phyloP scores from a whole-genome alignment of 441 rosid genomes.

The Jatropha multifida region DNA sequence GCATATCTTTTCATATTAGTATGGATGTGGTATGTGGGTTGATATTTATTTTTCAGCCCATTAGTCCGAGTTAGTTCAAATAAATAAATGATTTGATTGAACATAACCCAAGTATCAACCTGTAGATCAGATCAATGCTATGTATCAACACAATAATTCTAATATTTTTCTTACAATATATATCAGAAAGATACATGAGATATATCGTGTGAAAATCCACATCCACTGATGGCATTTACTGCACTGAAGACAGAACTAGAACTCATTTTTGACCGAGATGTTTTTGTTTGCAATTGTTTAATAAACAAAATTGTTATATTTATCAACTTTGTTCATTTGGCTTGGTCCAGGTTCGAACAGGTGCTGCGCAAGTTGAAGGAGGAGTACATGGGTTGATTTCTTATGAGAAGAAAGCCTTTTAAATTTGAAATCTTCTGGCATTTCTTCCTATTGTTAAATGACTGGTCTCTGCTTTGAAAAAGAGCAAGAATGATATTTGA shows the following conservation, averaged over 20 bases:
- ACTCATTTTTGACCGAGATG: not conserved
- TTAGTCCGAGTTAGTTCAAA: not conserved
- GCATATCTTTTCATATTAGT: not conserved
- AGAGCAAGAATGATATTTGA: no score
- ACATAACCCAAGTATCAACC: not conserved
- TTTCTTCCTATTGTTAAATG: no score
- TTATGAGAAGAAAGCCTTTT: constrained; percentile 69
- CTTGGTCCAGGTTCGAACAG: constrained; percentile 55
- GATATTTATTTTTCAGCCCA: not conserved
- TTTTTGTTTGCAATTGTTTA: not conserved
- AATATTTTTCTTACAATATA: no score
- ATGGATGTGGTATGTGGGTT: not conserved
- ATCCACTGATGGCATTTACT: not conserved
- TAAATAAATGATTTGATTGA: not conserved
- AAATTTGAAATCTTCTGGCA: not conserved
- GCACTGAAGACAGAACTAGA: not conserved
- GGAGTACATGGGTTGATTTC: constrained; percentile 76
- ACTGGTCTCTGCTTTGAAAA: not conserved
- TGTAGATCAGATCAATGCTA: not conserved
- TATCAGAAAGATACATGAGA: not conserved
- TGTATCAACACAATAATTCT: not conserved
- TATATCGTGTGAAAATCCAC: not conserved
- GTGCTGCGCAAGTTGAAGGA: constrained; percentile 87
- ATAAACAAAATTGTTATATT: no score
- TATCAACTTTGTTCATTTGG: constrained; percentile 12